These are phyloP conservation scores for Coemansia sp. DNA, from an alignment of 192 early-diverging fungal genomes.

Conservation along the genomic window DNA sequence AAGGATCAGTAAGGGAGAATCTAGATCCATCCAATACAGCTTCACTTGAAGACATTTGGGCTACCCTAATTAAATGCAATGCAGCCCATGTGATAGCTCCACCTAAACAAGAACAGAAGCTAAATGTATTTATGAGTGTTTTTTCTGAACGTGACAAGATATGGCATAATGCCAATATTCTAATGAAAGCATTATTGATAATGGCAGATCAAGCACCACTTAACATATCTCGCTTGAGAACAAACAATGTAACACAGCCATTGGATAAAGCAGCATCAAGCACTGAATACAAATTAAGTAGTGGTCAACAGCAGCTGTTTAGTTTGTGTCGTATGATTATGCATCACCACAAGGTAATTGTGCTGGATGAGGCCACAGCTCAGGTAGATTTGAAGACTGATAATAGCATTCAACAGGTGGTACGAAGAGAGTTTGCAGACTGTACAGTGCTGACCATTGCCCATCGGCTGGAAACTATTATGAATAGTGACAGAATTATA, in stretches of 20 bases:
- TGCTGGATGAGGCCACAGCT: constrained; percentile 60
- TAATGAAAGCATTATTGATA: neutral
- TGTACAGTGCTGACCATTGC: too few relatives aligned
- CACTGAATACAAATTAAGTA: constrained; percentile 8
- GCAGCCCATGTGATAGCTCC: neutral
- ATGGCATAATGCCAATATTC: constrained; percentile 40
- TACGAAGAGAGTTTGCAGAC: too few relatives aligned
- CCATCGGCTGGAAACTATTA: too few relatives aligned
- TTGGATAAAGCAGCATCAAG: neutral
- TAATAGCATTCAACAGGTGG: too few relatives aligned
- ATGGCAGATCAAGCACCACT: neutral
- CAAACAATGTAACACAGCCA: neutral
- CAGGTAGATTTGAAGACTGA: too few relatives aligned
- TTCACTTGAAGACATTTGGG: constrained; percentile 63
- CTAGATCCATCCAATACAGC: constrained; percentile 60
- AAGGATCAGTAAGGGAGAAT: constrained; percentile 67
- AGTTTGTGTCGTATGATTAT: constrained; percentile 61
- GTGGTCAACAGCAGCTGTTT: constrained; percentile 63
- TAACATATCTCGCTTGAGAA: neutral
- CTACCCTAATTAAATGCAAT: constrained; percentile 41
- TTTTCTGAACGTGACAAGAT: neutral
- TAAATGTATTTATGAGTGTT: too few relatives aligned
- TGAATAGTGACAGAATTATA: too few relatives aligned
- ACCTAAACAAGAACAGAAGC: too few relatives aligned
- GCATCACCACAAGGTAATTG: constrained; percentile 51